phyloP scores from a whole-genome alignment of 176 grass and related monocot genomes.

The Saccharum spontaneum region DNA sequence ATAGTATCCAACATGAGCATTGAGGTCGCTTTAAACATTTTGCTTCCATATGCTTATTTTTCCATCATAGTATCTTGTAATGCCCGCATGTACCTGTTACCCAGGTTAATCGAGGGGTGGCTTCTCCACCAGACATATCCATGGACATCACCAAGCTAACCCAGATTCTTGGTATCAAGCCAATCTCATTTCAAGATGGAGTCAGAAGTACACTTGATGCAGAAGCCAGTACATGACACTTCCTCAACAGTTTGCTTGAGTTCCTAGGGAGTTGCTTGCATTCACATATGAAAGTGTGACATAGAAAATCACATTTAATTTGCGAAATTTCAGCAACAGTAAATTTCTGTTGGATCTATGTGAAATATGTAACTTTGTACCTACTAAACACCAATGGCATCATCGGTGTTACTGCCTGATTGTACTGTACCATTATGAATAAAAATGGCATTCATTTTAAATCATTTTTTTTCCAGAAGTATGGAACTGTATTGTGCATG shows the following conservation, averaged over 20 bases:
- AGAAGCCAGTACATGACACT: conserved; percentile 40
- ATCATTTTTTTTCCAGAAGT: neutral
- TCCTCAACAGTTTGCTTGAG: neutral
- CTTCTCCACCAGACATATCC: conserved; percentile 90
- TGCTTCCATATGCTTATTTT: neutral
- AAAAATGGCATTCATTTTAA: conserved; percentile 12
- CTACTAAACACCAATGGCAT: neutral
- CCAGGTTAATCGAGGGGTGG: conserved; percentile 77
- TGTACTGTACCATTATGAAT: conserved; percentile 34
- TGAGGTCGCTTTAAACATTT: conserved; percentile 1
- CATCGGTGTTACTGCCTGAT: neutral
- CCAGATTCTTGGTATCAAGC: conserved; percentile 59
- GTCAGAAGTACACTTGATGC: conserved; percentile 66
- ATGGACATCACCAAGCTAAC: conserved; percentile 86
- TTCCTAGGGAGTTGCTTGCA: conserved; percentile 16
- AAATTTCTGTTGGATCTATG: neutral
- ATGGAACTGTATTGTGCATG: neutral
- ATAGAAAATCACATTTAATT: neutral
- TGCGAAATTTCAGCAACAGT: neutral
- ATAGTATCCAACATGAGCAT: neutral
- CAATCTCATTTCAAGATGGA: conserved; percentile 72
- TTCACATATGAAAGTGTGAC: conserved; percentile 1
- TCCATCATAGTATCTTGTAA: conserved; percentile 25
- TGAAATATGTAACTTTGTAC: conserved; percentile 13
- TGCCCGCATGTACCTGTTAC: conserved; percentile 10